Evolutionary conservation across 768 basidiomycete species (phyloP).

Genomic region (Termitomyces sp.): DNA sequence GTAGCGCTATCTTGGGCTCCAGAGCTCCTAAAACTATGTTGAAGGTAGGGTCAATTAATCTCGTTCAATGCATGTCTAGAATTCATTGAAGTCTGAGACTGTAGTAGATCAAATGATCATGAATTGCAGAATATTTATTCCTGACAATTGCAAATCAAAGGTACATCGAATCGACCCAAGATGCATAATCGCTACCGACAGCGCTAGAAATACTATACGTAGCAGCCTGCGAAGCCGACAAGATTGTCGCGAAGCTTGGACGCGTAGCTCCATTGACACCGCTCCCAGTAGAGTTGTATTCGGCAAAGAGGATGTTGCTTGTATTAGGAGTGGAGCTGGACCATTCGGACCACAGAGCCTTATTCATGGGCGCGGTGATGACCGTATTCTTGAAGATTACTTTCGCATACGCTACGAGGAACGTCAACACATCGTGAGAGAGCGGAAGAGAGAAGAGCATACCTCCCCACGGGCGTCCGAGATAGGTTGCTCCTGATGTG

Average conservation of each 20-base stretch:
- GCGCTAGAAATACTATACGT: constrained; percentile 35
- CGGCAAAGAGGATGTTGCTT: constrained; percentile 3
- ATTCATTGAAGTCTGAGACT: too few species aligned
- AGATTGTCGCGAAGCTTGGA: constrained; percentile 32
- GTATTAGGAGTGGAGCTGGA: constrained; percentile 5
- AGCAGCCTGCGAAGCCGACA: constrained; percentile 30
- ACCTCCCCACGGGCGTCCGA: constrained; percentile 44
- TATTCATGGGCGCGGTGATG: constrained; percentile 32
- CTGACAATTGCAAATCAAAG: neutral
- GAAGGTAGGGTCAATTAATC: too few species aligned
- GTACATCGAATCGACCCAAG: constrained; percentile 40
- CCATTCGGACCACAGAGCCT: constrained; percentile 17
- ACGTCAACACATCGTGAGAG: neutral
- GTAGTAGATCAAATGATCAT: too few species aligned
- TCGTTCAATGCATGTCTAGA: too few species aligned
- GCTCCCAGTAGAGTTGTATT: constrained; percentile 4
- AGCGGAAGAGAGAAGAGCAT: constrained; percentile 8
- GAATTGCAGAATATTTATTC: too few species aligned
- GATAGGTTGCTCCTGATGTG: constrained; percentile 19
- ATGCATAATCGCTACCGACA: constrained; percentile 38
- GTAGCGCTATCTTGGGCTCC: too few species aligned
- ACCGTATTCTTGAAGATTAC: constrained; percentile 44
- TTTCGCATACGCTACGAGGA: constrained; percentile 32
- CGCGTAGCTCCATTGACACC: constrained; percentile 13
- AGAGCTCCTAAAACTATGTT: too few species aligned